Conservation (phyloP, 1,139 yeast species). For the Debaryomyces coudertii region DNA sequence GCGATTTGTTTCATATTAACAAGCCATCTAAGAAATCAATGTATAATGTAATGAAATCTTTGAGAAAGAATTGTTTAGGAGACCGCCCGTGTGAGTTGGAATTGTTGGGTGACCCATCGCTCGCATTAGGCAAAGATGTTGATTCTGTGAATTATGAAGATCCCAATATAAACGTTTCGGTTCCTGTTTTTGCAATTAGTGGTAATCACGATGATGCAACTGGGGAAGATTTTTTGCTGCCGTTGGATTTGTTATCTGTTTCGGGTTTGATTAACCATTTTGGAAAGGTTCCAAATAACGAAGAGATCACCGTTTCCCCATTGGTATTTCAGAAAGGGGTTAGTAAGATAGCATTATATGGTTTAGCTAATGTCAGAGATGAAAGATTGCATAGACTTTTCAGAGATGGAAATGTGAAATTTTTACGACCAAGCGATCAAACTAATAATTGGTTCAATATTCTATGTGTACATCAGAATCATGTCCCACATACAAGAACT, state of each 20-base stretch:
- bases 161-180: conserved; percentile 81
- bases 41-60: conserved; percentile 77
- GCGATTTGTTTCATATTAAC: conserved; percentile 89
- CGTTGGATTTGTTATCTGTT: conserved; percentile 81
- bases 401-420: conserved; percentile 77
- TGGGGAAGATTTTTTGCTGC: conserved; percentile 83
- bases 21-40: conserved; percentile 86
- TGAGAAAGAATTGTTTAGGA: conserved; percentile 78
- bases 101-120: conserved; percentile 75
- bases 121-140: conserved; percentile 60
- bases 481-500: conserved; percentile 76
- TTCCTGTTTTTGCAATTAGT: conserved; percentile 92
- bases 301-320: conserved; percentile 76
- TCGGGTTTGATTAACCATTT: conserved; percentile 88
- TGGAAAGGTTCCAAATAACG: conserved; percentile 80
- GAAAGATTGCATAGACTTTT: conserved; percentile 85
- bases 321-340: conserved; percentile 77
- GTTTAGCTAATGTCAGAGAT: conserved; percentile 86
- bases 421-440: conserved; percentile 67
- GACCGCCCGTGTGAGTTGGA: conserved; percentile 88
- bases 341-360: conserved; percentile 84
- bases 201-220: conserved; percentile 98
- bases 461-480: conserved; percentile 91
- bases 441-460: conserved; percentile 79
- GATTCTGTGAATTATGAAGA: conserved; percentile 86